These are phyloP conservation scores for Debaryomyces singareniensis DNA, from an alignment of 1,139 yeast species.

Conservation along the genomic window DNA sequence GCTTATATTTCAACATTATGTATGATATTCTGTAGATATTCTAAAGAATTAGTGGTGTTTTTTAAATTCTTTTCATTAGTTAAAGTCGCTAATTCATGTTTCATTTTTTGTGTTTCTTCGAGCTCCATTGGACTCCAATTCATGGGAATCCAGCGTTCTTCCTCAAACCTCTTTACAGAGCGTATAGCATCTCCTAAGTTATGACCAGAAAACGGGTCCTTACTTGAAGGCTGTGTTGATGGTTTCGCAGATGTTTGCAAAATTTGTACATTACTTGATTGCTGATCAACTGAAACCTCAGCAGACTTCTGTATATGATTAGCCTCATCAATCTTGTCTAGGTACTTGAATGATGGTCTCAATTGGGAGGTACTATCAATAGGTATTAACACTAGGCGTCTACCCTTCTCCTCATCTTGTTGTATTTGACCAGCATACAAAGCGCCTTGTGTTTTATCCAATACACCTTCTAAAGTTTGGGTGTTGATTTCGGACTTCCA, in stretches of 20 bases:
- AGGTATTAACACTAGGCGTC: slow-evolving; percentile 57
- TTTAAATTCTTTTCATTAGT: no score
- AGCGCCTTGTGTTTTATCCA: slow-evolving; percentile 50
- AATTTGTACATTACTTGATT: slow-evolving; percentile 36
- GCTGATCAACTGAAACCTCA: slow-evolving; percentile 16
- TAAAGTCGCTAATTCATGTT: no score
- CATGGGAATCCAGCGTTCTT: slow-evolving; percentile 51
- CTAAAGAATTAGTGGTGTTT: no score
- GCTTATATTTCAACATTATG: no score
- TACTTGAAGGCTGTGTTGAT: slow-evolving; percentile 35
- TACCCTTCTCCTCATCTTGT: slow-evolving; percentile 13
- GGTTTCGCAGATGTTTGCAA: slow-evolving; percentile 37
- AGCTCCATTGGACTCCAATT: slow-evolving; percentile 43
- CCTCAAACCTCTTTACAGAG: slow-evolving; percentile 69
- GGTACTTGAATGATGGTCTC: slow-evolving; percentile 74
- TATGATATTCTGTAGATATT: no score
- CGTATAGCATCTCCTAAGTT: slow-evolving; percentile 76
- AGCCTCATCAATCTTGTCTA: slow-evolving; percentile 45
- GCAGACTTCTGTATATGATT: neutral
- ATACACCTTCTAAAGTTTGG: slow-evolving; percentile 68
- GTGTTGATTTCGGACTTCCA: slow-evolving; percentile 54
- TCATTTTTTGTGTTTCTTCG: slow-evolving; percentile 28
- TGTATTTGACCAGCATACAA: slow-evolving; percentile 31
- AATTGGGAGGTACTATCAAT: slow-evolving; percentile 68
- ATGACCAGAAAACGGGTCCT: slow-evolving; percentile 52